Base-by-base conservation (phyloP, 768 basidiomycete genomes). In the Russula earlei region DNA sequence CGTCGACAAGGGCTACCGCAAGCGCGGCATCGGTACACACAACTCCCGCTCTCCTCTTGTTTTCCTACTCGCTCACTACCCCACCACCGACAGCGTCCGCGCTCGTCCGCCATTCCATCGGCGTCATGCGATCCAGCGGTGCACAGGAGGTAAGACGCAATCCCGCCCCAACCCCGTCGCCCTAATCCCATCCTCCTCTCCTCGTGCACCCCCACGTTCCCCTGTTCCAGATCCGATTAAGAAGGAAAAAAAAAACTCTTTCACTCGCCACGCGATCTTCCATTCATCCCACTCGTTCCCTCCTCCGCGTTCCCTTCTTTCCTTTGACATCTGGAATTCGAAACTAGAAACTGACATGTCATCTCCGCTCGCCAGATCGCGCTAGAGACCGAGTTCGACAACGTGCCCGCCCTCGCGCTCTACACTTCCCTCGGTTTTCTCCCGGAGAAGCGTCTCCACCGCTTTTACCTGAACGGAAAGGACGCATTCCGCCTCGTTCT, bases 11-110 rank as follows among this genome's bases (percentile, higher is more conserved):
- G 70, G 75, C 37, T 96, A 84, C 80, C 77, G 85, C 36, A 98
- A 98, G 96, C 80, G 98, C 53, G 91, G 90, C 65, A 92, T 97
- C 51, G 94, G 96, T 33, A 91, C 98, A 67, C 91, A 92, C 92
- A 69, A 68, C 87, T 78, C 15, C 54, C 2, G 19, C 31, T 42
- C 15, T 19, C 8, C 19, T 42, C 9, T 31, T 9, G 4, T 31
- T 9, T 4, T 40, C 31, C 56, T 59, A 33, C 6, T 25, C 31
- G 40, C 38, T 36, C 34, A 2, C 15, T 22, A 12, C 9, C 27
- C 12, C 42, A 53, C 31, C 5, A 9, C n/a, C 10, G 27, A 38
- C 25, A 49, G 49, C 55, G 29, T 56, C 44, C 64, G 76, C 84
- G 3, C 83, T 99, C 44, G 91, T 96, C 7, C 78, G 81, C 29